Evolutionary conservation across 1,284 basidiomycete genomes (phyloP), one percentile per base, ranked within the genome.

Genomic region (Boletellus dicymbophilus): DNA sequence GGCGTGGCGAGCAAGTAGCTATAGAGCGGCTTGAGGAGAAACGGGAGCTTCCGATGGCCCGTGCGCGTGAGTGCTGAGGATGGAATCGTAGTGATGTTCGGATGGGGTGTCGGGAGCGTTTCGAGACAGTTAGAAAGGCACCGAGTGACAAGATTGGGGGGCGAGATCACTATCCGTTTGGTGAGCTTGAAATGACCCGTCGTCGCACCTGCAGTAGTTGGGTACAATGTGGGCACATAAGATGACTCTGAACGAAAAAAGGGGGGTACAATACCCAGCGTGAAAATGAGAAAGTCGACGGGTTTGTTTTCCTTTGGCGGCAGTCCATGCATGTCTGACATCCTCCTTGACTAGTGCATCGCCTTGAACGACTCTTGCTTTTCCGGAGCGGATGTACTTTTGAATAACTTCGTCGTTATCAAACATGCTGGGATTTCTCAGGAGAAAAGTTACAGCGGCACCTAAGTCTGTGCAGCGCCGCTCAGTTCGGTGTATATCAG

Each of bases 51-150:
- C 0, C 59, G 51, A 56, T 79, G 76, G 3, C 78, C 74, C 1
- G 62, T 49, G 9, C 62, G 69, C 0, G 77, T 79, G 31, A 84
- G 46, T 8, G 85, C 85, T 0, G 59, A 72, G 4, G 80, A 78
- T 6, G 83, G 78, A 30, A 85, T 57, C 18, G 68, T 55, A 56
- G 88, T 66, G 47, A 87, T 62, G 40, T 77, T 79, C 1, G 80
- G 76, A n/a, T 69, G 68, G 2, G 63, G 54, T 0, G 53, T 47
- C 13, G 62, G 58, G 23, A 63, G 48, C 3, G 68, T 67, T 33
- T 70, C 59, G 22, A 70, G 53, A 37, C 55, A 58, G 40, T 67
- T 66, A 26, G 68, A 22, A 8, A 67, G 23, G 15, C 51, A 63
- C 30, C 55, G 57, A 3, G 66, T 66, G 25, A 69, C 63, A 38